Conservation (phyloP, 148 eudicot genomes). For the Amaranthus palmeri region DNA sequence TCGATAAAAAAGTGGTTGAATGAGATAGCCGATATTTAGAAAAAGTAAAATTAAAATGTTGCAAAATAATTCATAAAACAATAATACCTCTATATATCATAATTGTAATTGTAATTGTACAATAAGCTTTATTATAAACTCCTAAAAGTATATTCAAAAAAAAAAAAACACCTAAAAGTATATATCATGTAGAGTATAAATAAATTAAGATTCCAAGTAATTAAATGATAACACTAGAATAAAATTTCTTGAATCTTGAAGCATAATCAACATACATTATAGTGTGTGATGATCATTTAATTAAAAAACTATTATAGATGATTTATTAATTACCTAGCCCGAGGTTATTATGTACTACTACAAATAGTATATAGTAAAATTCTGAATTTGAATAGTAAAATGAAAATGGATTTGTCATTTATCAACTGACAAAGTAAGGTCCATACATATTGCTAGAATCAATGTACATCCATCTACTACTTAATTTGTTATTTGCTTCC, state of each 20-base stretch:
- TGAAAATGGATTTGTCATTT: background rate
- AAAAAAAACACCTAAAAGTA: no score
- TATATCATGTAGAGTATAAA: no score
- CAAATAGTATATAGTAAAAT: background rate
- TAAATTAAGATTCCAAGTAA: no score
- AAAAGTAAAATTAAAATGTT: no score
- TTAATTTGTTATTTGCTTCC: background rate
- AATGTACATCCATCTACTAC: conserved; percentile 9
- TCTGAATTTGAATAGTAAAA: background rate
- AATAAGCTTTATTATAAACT: no score
- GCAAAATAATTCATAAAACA: no score
- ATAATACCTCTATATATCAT: no score
- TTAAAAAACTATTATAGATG: background rate
- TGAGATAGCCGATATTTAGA: no score
- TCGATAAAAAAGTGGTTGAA: no score
- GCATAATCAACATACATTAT: background rate
- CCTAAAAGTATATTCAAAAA: no score
- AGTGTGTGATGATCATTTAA: background rate
- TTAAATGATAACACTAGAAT: background rate
- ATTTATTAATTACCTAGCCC: conserved; percentile 4
- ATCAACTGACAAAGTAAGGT: conserved; percentile 15
- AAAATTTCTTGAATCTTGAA: background rate
- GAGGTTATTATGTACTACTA: background rate
- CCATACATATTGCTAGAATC: conserved; percentile 14
- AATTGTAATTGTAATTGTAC: no score